Evolutionary conservation across 2,329 filamentous ascomycete species (phyloP).

Genomic region (Sphaerostilbella broomeana): DNA sequence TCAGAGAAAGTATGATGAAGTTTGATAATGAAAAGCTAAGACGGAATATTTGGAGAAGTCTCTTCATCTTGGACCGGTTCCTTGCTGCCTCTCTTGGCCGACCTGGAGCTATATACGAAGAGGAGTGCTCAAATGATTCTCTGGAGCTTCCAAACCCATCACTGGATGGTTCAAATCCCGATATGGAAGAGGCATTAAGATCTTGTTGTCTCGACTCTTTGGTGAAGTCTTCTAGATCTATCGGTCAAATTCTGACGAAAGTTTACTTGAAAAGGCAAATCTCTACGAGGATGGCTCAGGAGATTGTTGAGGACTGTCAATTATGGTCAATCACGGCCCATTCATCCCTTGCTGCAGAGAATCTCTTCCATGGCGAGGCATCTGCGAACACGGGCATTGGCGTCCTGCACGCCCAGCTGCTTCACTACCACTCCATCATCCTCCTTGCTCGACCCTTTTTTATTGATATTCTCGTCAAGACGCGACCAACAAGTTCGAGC

Average conservation of each 20-base stretch:
- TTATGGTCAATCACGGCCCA: constrained; percentile 29
- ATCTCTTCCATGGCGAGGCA: constrained; percentile 6
- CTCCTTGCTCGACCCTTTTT: constrained; percentile 60
- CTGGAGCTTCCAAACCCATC: constrained; percentile 20
- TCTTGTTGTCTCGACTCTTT: constrained; percentile 43
- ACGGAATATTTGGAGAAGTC: constrained; percentile 55
- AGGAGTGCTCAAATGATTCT: constrained; percentile 51
- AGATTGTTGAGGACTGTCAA: constrained; percentile 39
- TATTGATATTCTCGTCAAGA: constrained; percentile 46
- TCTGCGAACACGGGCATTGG: constrained; percentile 43
- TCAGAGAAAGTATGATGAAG: constrained; percentile 47
- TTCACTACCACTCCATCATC: constrained; percentile 57
- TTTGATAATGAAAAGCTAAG: constrained; percentile 38
- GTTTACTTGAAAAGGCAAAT: constrained; percentile 56
- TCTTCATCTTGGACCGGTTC: constrained; percentile 60
- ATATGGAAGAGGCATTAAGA: constrained; percentile 6
- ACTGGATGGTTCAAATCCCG: neutral
- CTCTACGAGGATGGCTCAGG: constrained; percentile 49
- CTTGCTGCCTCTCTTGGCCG: constrained; percentile 56
- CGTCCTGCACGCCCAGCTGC: constrained; percentile 55
- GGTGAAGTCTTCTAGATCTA: constrained; percentile 50
- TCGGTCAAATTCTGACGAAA: constrained; percentile 51
- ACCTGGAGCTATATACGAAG: constrained; percentile 54
- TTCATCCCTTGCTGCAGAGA: constrained; percentile 40
- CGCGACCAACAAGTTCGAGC: constrained; percentile 16